phyloP scores from a whole-genome alignment of 331 rosid species.

The Cucumis variabilis region DNA sequence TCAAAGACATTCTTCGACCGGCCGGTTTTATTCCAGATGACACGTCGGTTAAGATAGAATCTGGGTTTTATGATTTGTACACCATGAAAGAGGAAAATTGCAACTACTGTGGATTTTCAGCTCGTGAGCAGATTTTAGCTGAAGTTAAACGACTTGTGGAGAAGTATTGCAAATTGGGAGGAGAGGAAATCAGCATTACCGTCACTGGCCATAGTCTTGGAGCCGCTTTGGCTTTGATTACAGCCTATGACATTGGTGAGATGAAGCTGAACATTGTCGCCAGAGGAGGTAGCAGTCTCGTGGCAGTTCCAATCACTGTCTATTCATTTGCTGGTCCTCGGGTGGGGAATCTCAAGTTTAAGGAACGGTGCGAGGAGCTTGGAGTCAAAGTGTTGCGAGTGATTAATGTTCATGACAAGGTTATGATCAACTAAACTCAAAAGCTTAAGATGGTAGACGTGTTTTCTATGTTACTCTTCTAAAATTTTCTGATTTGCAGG shows the following conservation, averaged over 20 bases:
- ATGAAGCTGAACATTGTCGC: conserved; percentile 40
- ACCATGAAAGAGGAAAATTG: conserved; percentile 61
- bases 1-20: conserved; percentile 58
- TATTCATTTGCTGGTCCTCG: conserved; percentile 72
- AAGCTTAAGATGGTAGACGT: not conserved
- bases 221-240: conserved; percentile 56
- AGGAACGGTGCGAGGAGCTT: conserved; percentile 66
- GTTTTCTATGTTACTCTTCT: too few species aligned
- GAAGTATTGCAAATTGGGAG: conserved; percentile 35
- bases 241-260: conserved; percentile 76
- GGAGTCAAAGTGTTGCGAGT: conserved; percentile 69
- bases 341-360: conserved; percentile 71
- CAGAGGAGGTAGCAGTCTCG: not conserved
- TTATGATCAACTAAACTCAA: not conserved
- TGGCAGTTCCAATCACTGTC: conserved; percentile 56
- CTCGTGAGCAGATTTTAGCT: conserved; percentile 67
- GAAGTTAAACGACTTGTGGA: conserved; percentile 60
- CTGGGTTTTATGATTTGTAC: conserved; percentile 72
- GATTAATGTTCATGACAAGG: conserved; percentile 59
- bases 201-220: conserved; percentile 83
- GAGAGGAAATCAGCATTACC: conserved; percentile 66
- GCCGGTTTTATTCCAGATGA: conserved; percentile 39
- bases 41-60: conserved; percentile 59
- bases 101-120: conserved; percentile 60
- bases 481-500: not conserved